Evolutionary conservation across 1,284 basidiomycete species (phyloP), one percentile per base, ranked within the genome.

Genomic region (Acaromyces ingoldii): DNA sequence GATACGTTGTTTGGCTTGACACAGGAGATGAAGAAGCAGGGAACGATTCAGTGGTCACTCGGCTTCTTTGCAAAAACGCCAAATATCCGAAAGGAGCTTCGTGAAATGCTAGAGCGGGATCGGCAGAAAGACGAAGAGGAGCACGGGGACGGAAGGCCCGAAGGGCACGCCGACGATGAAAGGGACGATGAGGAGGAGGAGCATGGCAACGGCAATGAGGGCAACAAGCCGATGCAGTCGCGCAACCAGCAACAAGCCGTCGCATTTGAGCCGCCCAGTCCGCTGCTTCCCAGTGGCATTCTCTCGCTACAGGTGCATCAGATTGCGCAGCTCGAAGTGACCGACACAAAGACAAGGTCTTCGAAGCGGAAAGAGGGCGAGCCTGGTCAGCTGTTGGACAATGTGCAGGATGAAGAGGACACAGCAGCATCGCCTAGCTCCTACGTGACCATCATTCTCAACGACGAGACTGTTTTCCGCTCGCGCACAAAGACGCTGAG

Each of bases 391-490:
- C 43, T 53, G 15, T 51, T 64, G n/a, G 62, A 66, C 9, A 45
- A 17, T 6, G 51, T 58, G 37, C 52, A 61, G 33, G 52, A 52
- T 6, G 62, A 64, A 15, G 44, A 60, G 29, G 64, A 66, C 24
- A 24, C 48, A 0, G 46, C 58, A 1, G 26, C 68, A 6, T 73
- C 54, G 33, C 76, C 10, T 50, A 76, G 31, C 68, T 76, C 60
- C 51, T 76, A 33, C 50, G 68, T 67, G 50, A 76, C 78, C 43
- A 77, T 80, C 28, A 74, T 78, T 30, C 58, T 80, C 26, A 80
- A 80, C 61, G 79, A 79, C 53, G 72, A 76, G 45, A 65, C 77
- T 28, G 64, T 79, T 6, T 79, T 77, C 53, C 67, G 76, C 7
- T 78, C 78, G 0, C 58, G 79, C 6, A 77, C 78, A 13, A 79